These are phyloP conservation scores for Nectriaceae sp. DNA, from an alignment of 2,329 filamentous ascomycete genomes.

Conservation along the genomic window DNA sequence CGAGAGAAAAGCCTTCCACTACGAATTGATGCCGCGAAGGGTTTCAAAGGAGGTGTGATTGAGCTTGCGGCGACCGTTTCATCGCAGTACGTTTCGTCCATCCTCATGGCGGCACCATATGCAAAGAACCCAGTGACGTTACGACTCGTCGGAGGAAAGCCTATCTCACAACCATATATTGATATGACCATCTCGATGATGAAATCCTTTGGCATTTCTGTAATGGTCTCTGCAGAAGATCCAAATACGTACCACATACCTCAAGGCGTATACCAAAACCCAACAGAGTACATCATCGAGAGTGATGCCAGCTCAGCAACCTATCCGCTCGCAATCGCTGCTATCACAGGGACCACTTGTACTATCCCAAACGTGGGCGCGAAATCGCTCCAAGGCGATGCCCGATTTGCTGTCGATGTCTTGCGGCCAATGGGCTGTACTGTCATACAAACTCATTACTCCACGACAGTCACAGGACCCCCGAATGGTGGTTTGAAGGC, in stretches of 20 bases:
- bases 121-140: slow-evolving; percentile 92
- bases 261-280: slow-evolving; percentile 79
- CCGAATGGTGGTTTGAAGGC: slow-evolving; percentile 70
- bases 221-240: slow-evolving; percentile 74
- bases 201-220: slow-evolving; percentile 83
- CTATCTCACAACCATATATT: slow-evolving; percentile 95
- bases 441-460: slow-evolving; percentile 80
- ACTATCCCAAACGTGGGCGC: slow-evolving; percentile 96
- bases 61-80: slow-evolving; percentile 93
- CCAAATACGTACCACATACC: slow-evolving; percentile 94
- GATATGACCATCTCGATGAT: slow-evolving; percentile 99
- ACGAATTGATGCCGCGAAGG: slow-evolving; percentile 77
- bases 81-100: slow-evolving; percentile 97
- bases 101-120: slow-evolving; percentile 96
- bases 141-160: slow-evolving; percentile 90
- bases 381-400: slow-evolving; percentile 89
- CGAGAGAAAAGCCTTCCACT: slow-evolving; percentile 82
- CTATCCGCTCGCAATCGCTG: slow-evolving; percentile 90
- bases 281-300: slow-evolving; percentile 84
- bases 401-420: slow-evolving; percentile 89
- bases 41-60: slow-evolving; percentile 83
- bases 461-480: slow-evolving; percentile 94
- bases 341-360: slow-evolving; percentile 93
- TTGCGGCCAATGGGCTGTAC: slow-evolving; percentile 90
- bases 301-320: slow-evolving; percentile 98